These are phyloP conservation scores for Rhododendron vialii DNA, from an alignment of 148 eudicot genomes.

Conservation along the genomic window DNA sequence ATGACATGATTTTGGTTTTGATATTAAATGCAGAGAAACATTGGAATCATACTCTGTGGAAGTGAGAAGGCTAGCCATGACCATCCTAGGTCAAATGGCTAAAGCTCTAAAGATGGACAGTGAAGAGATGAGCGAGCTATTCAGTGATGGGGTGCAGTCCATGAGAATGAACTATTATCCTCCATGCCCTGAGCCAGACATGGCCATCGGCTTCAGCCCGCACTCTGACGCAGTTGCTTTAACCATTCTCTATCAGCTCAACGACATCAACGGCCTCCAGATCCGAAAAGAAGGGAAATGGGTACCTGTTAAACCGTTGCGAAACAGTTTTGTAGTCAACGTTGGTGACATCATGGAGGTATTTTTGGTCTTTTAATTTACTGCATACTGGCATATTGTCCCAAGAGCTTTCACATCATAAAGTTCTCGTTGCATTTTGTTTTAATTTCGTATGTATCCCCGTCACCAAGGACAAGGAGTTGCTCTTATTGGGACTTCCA, in stretches of 20 bases:
- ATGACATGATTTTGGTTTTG: not conserved
- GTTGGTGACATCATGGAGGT: slow-evolving; percentile 57
- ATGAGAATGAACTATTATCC: slow-evolving; percentile 77
- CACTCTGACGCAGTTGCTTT: slow-evolving; percentile 63
- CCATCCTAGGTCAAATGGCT: slow-evolving; percentile 35
- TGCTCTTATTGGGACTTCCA: too few species aligned
- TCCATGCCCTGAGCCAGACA: slow-evolving; percentile 60
- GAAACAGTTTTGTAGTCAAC: slow-evolving; percentile 50
- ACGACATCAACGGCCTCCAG: slow-evolving; percentile 53
- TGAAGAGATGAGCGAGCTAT: slow-evolving; percentile 33
- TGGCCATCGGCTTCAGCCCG: slow-evolving; percentile 49
- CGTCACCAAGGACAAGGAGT: too few species aligned
- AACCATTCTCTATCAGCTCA: slow-evolving; percentile 54
- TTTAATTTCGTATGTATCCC: not conserved
- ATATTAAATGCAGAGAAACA: slow-evolving; percentile 26
- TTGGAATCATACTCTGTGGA: slow-evolving; percentile 40
- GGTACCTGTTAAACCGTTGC: slow-evolving; percentile 41
- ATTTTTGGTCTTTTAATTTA: not conserved
- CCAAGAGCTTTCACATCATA: not conserved
- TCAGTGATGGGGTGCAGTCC: slow-evolving; percentile 46
- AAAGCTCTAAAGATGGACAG: slow-evolving; percentile 44
- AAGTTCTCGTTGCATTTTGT: not conserved
- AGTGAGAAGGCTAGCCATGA: slow-evolving; percentile 33
- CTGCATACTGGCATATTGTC: not conserved
- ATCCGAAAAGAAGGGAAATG: slow-evolving; percentile 55